These are phyloP conservation scores for Leishmania martiniquensis DNA, from an alignment of 208 protist species.

Conservation along the genomic window DNA sequence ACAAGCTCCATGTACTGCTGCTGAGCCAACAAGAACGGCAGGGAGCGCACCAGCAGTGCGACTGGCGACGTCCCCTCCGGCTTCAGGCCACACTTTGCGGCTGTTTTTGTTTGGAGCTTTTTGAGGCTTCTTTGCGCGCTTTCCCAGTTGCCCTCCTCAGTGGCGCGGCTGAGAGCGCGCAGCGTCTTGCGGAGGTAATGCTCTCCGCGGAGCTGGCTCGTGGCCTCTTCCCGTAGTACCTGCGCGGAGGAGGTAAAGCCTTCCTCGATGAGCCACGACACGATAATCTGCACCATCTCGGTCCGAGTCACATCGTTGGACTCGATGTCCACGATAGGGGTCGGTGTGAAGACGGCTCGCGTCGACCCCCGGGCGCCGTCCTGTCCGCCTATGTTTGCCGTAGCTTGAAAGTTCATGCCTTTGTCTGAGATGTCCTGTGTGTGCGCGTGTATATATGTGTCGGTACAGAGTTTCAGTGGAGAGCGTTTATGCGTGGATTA, in stretches of 20 bases:
- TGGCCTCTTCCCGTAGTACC: constrained; percentile 83
- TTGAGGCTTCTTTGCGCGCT: constrained; percentile 54
- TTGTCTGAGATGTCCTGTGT: neutral
- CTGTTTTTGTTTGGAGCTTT: constrained; percentile 51
- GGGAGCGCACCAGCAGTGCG: constrained; percentile 41
- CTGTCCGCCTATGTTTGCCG: neutral
- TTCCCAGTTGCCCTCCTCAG: constrained; percentile 86
- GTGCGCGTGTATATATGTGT: neutral
- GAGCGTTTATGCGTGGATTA: neutral
- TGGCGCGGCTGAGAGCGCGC: constrained; percentile 57
- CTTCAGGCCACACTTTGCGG: constrained; percentile 20
- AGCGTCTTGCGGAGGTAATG: constrained; percentile 79
- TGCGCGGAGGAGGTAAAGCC: constrained; percentile 82
- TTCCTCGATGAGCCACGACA: constrained; percentile 70
- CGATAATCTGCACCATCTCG: constrained; percentile 75
- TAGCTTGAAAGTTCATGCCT: constrained; percentile 13
- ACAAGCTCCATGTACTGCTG: constrained; percentile 88
- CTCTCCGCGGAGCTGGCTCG: constrained; percentile 61
- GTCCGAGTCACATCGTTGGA: constrained; percentile 63
- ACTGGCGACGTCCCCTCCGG: constrained; percentile 27
- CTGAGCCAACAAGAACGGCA: constrained; percentile 75
- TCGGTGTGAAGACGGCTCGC: constrained; percentile 13
- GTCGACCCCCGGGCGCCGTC: neutral
- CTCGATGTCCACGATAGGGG: constrained; percentile 60
- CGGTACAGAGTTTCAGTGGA: neutral